Evolutionary conservation across 495 filamentous ascomycete genomes (phyloP), one percentile per base, ranked within the genome.

Genomic region (Articulospora tetracladia): DNA sequence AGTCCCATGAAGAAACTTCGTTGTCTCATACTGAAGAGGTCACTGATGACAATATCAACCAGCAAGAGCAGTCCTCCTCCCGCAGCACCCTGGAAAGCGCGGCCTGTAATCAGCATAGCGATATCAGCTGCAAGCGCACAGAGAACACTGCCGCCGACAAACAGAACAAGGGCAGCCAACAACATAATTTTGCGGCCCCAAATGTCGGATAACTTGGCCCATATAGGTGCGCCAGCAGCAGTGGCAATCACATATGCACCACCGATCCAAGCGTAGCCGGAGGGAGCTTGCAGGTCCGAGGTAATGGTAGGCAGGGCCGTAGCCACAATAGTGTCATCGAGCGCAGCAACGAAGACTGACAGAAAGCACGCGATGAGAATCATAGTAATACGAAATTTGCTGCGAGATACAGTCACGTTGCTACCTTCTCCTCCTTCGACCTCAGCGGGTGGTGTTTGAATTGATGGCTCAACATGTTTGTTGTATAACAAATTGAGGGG

Each of bases 141-240:
- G 24, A 92, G 76, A 53, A 92, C 88, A 19, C 82, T 86, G 25
- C 68, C 66, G 59, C 73, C 64, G 56, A 92, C 82, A 73, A 92
- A 87, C 30, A 83, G 66, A 22, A 84, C 69, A 48, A 86, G 86
- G 27, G 88, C 86, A 13, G 81, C 55, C n/a, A 94, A 72, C 39
- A 93, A 75, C 39, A 90, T 83, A 2, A 79, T 81, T 66, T 93
- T 94, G 28, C 90, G 81, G 8, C 90, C 90, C 77, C 82, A 93
- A 57, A 94, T 91, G 65, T 93, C 90, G 28, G 71, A 75, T 32
- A 75, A 69, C 64, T 77, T 77, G 28, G 73, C 72, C 73, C 76
- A 79, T 46, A 74, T 72, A 3, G 76, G 76, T 3, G 70, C 58
- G 41, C 73, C 69, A 34, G 75, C 74, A 41, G 74, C 72, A 52